Percentiles rank a stretch among this genome's conserved stretches.
Conservation (phyloP, 2,329 filamentous ascomycete species). For the Fusarium papillatum region DNA sequence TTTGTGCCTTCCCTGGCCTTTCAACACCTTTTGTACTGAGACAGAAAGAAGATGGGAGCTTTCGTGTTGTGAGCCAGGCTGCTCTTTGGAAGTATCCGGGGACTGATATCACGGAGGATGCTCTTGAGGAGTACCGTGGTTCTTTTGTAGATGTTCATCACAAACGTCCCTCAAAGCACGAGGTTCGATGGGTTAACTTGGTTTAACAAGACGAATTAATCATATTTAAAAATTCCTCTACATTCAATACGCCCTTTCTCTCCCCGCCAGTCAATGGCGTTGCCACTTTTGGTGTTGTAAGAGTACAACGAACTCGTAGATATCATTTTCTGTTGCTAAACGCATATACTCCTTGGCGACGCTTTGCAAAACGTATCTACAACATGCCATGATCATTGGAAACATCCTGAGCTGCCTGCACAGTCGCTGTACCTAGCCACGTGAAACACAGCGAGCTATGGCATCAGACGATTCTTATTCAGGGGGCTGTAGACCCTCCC, state of each 20-base stretch:
- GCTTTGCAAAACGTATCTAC: too few species aligned
- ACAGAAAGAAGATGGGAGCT: not conserved
- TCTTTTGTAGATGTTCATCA: not conserved
- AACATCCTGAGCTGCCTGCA: not conserved
- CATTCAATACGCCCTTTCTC: not conserved
- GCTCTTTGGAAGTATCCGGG: not conserved
- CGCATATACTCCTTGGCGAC: too few species aligned
- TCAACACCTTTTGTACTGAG: not conserved
- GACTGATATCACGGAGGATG: not conserved
- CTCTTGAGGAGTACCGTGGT: not conserved
- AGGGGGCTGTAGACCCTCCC: not conserved
- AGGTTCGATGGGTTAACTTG: not conserved
- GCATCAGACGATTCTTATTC: not conserved
- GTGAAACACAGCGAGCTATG: not conserved
- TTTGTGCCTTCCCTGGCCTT: constrained; percentile 14
- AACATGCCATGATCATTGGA: not conserved
- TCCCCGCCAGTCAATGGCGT: not conserved
- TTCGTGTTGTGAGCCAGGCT: not conserved
- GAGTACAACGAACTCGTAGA: not conserved
- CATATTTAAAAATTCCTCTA: not conserved
- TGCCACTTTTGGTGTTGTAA: not conserved
- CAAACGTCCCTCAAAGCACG: not conserved
- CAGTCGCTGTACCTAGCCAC: not conserved
- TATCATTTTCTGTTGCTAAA: too few species aligned
- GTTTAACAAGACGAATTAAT: not conserved